Base-by-base conservation (phyloP, 1,139 yeast species). In the Pichia sp. region DNA sequence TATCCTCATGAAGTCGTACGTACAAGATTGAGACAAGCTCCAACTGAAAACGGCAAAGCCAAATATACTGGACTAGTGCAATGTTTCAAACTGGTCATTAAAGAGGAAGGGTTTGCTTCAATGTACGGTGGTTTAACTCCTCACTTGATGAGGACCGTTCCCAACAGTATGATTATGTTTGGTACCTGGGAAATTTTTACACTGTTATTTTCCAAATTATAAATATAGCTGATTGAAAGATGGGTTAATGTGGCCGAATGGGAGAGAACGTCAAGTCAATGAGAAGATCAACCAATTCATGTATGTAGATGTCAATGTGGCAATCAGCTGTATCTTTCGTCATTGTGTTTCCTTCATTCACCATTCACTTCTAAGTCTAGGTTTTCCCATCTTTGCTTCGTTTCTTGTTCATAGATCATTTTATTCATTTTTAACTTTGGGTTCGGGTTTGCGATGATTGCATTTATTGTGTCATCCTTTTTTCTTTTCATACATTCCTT, bases 51-150 rank as follows among this genome's bases (percentile, higher is more conserved):
- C 57, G 97, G 97, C 1, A 79, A 77, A 63, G 87, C 88, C 17
- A 93, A 92, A 68, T 95, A 95, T 68, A 87, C 91, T 0, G 99
- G 99, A 0, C 75, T 95, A 52, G 68, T 92, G 14, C 97, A 91
- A 70, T 88, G 96, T 64, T 92, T 95, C 75, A 82, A 77, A 64
- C 75, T 91, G 45, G 84, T 95, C 17, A 74, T 89, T 24, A 88
- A 85, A 65, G 97, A 93, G 67, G 99, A 95, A 73, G 99, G 99
- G 0, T 71, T 93, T 53, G 84, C 80, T 4, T 87, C 97, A 45
- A 87, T 95, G 92, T 95, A 95, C 67, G 97, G 99, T 57, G 99
- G 99, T 0, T 77, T 95, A 67, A 93, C 99, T 1, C 98, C 99
- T 2, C 99, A 95, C 72, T 76, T 95, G 64, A 79, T 95, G 73